Percentiles rank a stretch among this genome's conserved stretches.
Evolutionary conservation across 179 eudicot genomes (phyloP).

Genomic region (Pouteria campechiana): DNA sequence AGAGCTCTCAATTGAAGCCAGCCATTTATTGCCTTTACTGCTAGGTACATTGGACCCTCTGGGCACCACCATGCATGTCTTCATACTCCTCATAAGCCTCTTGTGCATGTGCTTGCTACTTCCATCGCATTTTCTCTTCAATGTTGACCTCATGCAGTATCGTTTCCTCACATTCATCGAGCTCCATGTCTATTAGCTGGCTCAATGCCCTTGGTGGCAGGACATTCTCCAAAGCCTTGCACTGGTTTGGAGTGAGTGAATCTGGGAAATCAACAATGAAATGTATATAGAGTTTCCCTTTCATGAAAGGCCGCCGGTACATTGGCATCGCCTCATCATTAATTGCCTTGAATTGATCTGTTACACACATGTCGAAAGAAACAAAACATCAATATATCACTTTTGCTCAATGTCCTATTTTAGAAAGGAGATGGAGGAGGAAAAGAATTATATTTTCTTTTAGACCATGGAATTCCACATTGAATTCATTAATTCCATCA

Average conservation of each 20-base stretch:
- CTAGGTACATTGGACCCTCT: conserved; percentile 51
- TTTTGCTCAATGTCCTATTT: too few species aligned
- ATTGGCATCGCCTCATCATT: conserved; percentile 36
- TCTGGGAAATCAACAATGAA: conserved; percentile 54
- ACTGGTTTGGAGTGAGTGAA: conserved; percentile 25
- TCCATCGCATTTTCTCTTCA: conserved; percentile 45
- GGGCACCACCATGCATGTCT: conserved; percentile 41
- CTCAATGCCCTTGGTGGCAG: conserved; percentile 24
- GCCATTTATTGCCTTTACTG: conserved; percentile 14
- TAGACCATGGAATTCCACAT: conserved; percentile 90
- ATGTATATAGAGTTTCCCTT: conserved; percentile 46
- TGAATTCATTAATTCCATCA: conserved; percentile 84
- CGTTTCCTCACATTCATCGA: conserved; percentile 52
- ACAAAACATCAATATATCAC: too few species aligned
- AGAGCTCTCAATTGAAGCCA: background rate
- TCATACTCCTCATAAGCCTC: conserved; percentile 57
- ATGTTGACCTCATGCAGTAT: conserved; percentile 39
- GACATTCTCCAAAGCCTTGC: conserved; percentile 33
- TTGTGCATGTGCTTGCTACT: conserved; percentile 30
- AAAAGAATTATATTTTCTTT: conserved; percentile 70
- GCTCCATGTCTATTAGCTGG: conserved; percentile 34
- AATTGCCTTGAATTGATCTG: conserved; percentile 30
- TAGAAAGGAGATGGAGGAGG: background rate
- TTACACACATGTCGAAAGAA: too few species aligned
- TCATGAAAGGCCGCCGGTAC: conserved; percentile 47